Base-by-base conservation (phyloP, 495 filamentous ascomycete genomes). In the Lasiosphaeria miniovina region DNA sequence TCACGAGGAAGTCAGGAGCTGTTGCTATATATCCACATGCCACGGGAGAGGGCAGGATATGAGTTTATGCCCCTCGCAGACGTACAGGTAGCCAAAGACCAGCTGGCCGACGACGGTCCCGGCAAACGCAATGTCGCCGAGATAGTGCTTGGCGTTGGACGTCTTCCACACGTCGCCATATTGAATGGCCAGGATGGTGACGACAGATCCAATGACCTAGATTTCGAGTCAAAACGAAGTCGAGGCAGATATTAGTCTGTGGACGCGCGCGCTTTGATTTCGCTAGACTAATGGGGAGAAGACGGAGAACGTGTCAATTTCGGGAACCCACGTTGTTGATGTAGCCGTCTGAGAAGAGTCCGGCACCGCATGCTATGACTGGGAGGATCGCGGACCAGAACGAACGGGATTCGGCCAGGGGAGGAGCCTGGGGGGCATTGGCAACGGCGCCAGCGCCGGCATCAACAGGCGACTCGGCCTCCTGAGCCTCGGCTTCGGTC, bases 321-420 rank as follows among this genome's bases (percentile, higher is more conserved):
- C 24, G 24, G 24, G 24, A 24, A 57, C 64, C 10, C 59, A 78
- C 89, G 57, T 86, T 88, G 76, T 95, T 93, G 68, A 96, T 81
- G 70, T 96, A 96, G 11, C 92, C 92, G 71, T 96, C 92, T 15
- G 89, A 91, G 71, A 95, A 96, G 4, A 96, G 78, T 62, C 92
- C 92, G 46, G 92, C 89, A 59, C 92, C 92, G 65, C 91, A 96
- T 51, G 91, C 91, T 53, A 94, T 84, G 1, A 81, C 81, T 31
- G 80, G 80, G 62, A 75, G 63, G 31, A 77, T 68, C 14, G 59
- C 36, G 10, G 59, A 55, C 61, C 68, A 59, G 57, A 65, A 61
- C 4, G 62, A 40, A 43, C 59, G 45, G 10, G 59, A 49, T 24
- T 56, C 34, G 6, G 55, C 56, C 11, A 35, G 48, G 9, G 45